phyloP scores from a whole-genome alignment of 108 stramenopile species.

The Nitzschia inconspicua region DNA sequence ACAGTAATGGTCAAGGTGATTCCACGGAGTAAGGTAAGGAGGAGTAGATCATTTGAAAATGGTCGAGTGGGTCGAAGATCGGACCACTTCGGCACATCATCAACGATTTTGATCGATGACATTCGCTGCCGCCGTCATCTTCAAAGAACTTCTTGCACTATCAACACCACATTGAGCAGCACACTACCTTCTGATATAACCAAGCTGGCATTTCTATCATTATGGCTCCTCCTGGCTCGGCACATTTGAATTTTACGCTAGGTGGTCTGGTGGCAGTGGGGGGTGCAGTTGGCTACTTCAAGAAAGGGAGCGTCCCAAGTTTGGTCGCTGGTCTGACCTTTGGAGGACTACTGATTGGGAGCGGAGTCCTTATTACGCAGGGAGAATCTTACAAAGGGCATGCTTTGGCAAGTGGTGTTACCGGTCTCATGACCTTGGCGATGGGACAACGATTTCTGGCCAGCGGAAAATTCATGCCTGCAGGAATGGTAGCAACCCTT shows the following conservation, averaged over 20 bases:
- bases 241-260: constrained; percentile 64
- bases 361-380: constrained; percentile 62
- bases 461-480: constrained; percentile 79
- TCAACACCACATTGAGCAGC: too few relatives aligned
- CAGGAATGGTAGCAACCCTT: constrained; percentile 47
- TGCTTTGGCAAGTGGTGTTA: constrained; percentile 55
- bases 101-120: too few relatives aligned
- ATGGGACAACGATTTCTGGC: constrained; percentile 70
- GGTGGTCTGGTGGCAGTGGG: constrained; percentile 62
- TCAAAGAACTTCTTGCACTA: too few relatives aligned
- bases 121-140: too few relatives aligned
- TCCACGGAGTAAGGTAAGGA: too few relatives aligned
- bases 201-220: too few relatives aligned
- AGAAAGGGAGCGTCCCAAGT: constrained; percentile 32
- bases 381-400: constrained; percentile 69
- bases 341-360: constrained; percentile 57
- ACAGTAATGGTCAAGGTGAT: too few relatives aligned
- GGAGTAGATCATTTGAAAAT: too few relatives aligned
- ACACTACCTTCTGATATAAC: too few relatives aligned
- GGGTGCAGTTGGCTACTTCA: constrained; percentile 59
- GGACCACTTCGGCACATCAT: too few relatives aligned
- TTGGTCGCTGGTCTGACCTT: constrained; percentile 55
- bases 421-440: constrained; percentile 51
- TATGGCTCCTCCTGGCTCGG: constrained; percentile 61
- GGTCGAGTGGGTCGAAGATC: too few relatives aligned